Percentiles rank a stretch among this genome's conserved stretches.
Evolutionary conservation across 2,329 filamentous ascomycete species (phyloP).

Genomic region (Ophiostoma novo-ulmi): DNA sequence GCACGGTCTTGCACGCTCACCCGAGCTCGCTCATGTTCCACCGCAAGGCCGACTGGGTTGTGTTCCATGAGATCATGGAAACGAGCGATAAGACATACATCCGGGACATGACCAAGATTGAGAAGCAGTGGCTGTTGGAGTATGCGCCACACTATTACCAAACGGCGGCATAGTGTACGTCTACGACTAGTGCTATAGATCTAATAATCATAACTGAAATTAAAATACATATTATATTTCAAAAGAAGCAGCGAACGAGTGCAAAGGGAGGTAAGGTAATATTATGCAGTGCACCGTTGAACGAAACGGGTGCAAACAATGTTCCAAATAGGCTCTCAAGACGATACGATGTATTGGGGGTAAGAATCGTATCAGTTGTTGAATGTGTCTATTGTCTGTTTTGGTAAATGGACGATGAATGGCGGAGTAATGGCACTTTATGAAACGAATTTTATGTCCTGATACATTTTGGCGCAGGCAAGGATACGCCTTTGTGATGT

Average conservation of each 20-base stretch:
- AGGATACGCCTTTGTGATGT: background rate
- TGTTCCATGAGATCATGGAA: constrained; percentile 92
- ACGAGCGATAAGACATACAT: constrained; percentile 85
- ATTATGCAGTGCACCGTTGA: background rate
- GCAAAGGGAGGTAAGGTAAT: background rate
- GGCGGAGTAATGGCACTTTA: background rate
- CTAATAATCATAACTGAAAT: background rate
- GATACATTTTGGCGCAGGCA: background rate
- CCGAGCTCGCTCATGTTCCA: constrained; percentile 94
- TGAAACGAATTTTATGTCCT: background rate
- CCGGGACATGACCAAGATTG: constrained; percentile 84
- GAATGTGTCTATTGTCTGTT: background rate
- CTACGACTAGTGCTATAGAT: background rate
- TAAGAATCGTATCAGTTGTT: background rate
- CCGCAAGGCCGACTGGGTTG: constrained; percentile 90
- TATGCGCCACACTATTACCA: constrained; percentile 82
- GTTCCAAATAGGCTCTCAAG: background rate
- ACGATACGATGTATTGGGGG: background rate
- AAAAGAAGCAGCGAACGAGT: background rate
- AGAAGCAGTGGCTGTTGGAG: constrained; percentile 86
- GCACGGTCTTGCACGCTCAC: constrained; percentile 75
- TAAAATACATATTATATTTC: too few relatives aligned
- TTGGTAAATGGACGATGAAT: background rate
- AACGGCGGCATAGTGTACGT: constrained; percentile 16
- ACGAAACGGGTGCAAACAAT: background rate